These are phyloP conservation scores for Trypanosoma mega DNA, from an alignment of 208 protist genomes.

Conservation along the genomic window DNA sequence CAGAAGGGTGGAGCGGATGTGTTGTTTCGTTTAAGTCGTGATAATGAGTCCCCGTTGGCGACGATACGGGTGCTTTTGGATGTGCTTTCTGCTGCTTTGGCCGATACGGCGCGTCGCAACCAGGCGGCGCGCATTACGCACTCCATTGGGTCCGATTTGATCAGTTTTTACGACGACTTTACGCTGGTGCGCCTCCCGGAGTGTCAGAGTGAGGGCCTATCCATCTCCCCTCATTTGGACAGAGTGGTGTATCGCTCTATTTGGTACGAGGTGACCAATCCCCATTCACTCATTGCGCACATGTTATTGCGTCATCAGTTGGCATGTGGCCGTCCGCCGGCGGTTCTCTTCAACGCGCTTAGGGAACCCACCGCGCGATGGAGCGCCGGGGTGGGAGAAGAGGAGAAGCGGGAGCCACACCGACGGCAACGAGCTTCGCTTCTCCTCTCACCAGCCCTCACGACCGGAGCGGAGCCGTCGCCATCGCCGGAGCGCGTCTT, in stretches of 20 bases:
- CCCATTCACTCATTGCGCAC: slow-evolving; percentile 2
- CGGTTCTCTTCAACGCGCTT: background rate
- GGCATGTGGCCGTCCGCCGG: background rate
- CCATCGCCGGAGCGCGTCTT: no score
- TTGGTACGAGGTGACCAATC: slow-evolving; percentile 4
- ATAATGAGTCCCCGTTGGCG: slow-evolving; percentile 10
- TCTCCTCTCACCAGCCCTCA: no score
- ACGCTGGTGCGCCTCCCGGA: background rate
- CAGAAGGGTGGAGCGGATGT: background rate
- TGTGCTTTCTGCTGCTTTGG: background rate
- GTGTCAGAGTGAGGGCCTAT: background rate
- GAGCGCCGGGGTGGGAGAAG: background rate
- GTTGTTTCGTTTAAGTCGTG: slow-evolving; percentile 1
- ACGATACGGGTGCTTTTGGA: slow-evolving; percentile 3
- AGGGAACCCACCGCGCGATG: background rate
- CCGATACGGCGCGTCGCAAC: no score
- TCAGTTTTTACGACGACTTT: slow-evolving; percentile 6
- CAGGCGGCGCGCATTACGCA: no score
- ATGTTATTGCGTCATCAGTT: slow-evolving; percentile 11
- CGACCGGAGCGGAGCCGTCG: no score
- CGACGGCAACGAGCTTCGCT: no score
- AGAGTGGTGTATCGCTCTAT: background rate
- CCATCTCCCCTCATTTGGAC: background rate
- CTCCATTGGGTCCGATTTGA: slow-evolving; percentile 1
- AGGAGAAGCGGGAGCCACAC: background rate